Conservation (phyloP, 352 stramenopile genomes). For the Pythium dissimile region DNA sequence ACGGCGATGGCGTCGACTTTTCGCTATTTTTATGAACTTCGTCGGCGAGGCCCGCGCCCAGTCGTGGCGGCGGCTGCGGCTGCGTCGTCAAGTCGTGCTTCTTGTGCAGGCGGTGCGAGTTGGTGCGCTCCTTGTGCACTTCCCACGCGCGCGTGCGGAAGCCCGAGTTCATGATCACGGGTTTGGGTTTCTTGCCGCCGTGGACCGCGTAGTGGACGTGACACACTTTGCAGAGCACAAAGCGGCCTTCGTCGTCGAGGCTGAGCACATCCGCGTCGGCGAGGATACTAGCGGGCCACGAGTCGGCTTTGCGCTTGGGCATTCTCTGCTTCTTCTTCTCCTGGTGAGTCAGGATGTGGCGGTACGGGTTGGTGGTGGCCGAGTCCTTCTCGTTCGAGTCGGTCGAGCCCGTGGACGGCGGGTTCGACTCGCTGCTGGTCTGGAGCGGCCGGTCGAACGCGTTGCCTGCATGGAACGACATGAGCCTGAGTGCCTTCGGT, state of each 20-base stretch:
- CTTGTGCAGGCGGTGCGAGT: slow-evolving; percentile 71
- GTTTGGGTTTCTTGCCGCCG: slow-evolving; percentile 76
- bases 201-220: slow-evolving; percentile 80
- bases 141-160: slow-evolving; percentile 78
- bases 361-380: slow-evolving; percentile 5
- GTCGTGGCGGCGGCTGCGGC: background rate
- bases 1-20: background rate
- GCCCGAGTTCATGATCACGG: slow-evolving; percentile 81
- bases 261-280: slow-evolving; percentile 69
- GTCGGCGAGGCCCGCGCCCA: background rate
- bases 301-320: slow-evolving; percentile 77
- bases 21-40: slow-evolving; percentile 24
- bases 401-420: slow-evolving; percentile 11
- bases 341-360: slow-evolving; percentile 34
- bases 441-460: slow-evolving; percentile 3
- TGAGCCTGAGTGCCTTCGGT: slow-evolving; percentile 16
- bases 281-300: slow-evolving; percentile 69
- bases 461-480: slow-evolving; percentile 22
- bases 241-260: slow-evolving; percentile 72
- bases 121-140: slow-evolving; percentile 80
- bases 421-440: slow-evolving; percentile 11
- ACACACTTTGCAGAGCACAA: slow-evolving; percentile 80
- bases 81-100: slow-evolving; percentile 29
- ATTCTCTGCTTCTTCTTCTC: slow-evolving; percentile 43
- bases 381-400: slow-evolving; percentile 3